Evolutionary conservation across 306 rosid species (phyloP), one percentile per base, ranked within the genome.

Genomic region (Ziziphus jujuba): DNA sequence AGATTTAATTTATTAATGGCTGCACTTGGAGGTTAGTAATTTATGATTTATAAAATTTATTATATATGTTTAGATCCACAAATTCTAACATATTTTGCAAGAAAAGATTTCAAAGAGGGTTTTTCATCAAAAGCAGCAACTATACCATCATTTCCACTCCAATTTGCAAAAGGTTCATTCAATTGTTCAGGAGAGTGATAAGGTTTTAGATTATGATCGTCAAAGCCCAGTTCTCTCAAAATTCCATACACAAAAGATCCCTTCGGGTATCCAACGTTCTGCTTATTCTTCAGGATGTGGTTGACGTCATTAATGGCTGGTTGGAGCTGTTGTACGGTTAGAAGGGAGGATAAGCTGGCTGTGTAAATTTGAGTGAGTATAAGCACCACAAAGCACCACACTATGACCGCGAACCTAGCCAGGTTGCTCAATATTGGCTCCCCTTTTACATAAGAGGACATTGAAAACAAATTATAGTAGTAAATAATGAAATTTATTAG

Each of bases 81-180:
- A n/a, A n/a, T n/a, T n/a, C n/a, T n/a, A n/a, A n/a, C n/a, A 20
- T 73, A 65, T 22, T 23, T 71, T 69, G 67, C 78, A 34, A 80
- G 73, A 59, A 87, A 71, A 16, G 28, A 66, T 55, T 73, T 76
- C 59, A 76, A 69, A n/a, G 82, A 82, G 0, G 86, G 90, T 9
- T 56, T 71, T 75, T 81, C 90, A 17, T 79, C 79, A 56, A 87
- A 64, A 5, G 77, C 79, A 69, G 86, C 88, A 59, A 71, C 64
- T 57, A 87, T 84, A n/a, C 93, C 86, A 52, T 86, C 88, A 4
- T 73, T 78, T 33, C 5, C 50, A 56, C 61, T 84, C 59, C 75
- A 58, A 5, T 38, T 68, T 9, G 21, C 47, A 31, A 78, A 71
- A n/a, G 52, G 71, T 7, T 40, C 49, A 51, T 64, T 22, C n/a